Evolutionary conservation across 495 filamentous ascomycete genomes (phyloP).

Genomic region (Trichoderma gamsii): DNA sequence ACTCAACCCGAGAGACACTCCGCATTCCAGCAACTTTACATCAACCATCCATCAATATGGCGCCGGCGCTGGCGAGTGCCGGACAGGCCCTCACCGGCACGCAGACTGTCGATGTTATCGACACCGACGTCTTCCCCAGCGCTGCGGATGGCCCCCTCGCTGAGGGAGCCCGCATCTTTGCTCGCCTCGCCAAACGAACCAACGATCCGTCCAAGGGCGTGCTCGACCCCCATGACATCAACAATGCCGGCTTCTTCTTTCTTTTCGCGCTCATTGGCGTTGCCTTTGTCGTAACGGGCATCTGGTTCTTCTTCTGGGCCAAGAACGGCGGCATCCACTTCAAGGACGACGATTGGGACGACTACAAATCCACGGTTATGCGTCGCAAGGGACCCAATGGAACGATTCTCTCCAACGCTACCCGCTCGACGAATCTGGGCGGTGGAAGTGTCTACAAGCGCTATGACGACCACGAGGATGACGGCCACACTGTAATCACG

Average conservation of each 20-base stretch:
- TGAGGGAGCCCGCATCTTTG: constrained; percentile 34
- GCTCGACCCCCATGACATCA: constrained; percentile 61
- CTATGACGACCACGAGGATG: constrained; percentile 57
- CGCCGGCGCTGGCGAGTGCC: constrained; percentile 7
- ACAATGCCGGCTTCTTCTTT: constrained; percentile 75
- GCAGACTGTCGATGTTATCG: constrained; percentile 14
- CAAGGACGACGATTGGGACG: constrained; percentile 83
- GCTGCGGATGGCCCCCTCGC: constrained; percentile 31
- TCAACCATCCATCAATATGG: not conserved
- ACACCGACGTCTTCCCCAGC: constrained; percentile 13
- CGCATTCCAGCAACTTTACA: constrained; percentile 2
- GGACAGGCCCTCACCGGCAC: not conserved
- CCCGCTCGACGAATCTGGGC: constrained; percentile 71
- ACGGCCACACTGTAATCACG: constrained; percentile 42
- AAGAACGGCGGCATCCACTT: constrained; percentile 92
- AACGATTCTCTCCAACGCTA: constrained; percentile 70
- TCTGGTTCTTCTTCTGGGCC: constrained; percentile 99
- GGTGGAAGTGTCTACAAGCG: constrained; percentile 68
- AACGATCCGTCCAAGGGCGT: constrained; percentile 44
- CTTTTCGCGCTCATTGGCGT: constrained; percentile 81
- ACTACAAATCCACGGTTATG: constrained; percentile 96
- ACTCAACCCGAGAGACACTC: not conserved
- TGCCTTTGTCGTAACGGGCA: constrained; percentile 63
- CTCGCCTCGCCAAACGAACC: constrained; percentile 24
- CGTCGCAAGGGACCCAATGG: constrained; percentile 87